Conservation (phyloP, 352 stramenopile species). For the Elongisporangium undulatum region DNA sequence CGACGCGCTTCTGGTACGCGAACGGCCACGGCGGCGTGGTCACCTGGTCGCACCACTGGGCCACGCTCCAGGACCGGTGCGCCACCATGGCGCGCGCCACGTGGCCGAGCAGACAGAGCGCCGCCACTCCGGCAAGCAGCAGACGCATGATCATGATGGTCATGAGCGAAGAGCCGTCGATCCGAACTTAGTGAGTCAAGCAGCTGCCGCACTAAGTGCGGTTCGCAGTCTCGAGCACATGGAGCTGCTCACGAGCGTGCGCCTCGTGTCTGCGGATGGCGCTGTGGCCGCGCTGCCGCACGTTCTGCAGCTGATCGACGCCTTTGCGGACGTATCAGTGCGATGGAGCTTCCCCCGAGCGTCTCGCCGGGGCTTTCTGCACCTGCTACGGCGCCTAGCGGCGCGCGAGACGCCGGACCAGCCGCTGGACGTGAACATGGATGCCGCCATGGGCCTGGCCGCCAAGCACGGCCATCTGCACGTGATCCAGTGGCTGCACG, state of each 20-base stretch:
- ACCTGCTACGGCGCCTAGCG: constrained; percentile 32
- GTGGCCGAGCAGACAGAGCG: background rate
- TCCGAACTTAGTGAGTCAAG: background rate
- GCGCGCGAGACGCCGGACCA: constrained; percentile 10
- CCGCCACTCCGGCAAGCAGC: background rate
- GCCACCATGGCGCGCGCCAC: constrained; percentile 60
- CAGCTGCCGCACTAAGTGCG: background rate
- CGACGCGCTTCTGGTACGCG: constrained; percentile 85
- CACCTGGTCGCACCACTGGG: constrained; percentile 87
- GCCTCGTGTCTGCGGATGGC: constrained; percentile 13
- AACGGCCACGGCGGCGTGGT: constrained; percentile 90
- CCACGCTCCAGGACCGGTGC: constrained; percentile 76
- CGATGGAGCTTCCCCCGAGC: constrained; percentile 35
- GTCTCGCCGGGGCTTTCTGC: constrained; percentile 28
- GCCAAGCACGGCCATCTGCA: constrained; percentile 27
- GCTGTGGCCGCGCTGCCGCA: constrained; percentile 26
- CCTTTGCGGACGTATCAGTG: constrained; percentile 28
- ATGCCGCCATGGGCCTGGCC: constrained; percentile 29
- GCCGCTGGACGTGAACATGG: constrained; percentile 21
- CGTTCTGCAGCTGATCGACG: constrained; percentile 28
- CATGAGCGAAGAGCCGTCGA: background rate
- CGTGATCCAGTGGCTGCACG: constrained; percentile 25
- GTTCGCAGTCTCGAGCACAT: background rate
- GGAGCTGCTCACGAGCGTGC: constrained; percentile 10
- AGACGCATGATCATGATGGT: background rate